phyloP scores from a whole-genome alignment of 345 rosid species.

The Rubroshorea leprosula region DNA sequence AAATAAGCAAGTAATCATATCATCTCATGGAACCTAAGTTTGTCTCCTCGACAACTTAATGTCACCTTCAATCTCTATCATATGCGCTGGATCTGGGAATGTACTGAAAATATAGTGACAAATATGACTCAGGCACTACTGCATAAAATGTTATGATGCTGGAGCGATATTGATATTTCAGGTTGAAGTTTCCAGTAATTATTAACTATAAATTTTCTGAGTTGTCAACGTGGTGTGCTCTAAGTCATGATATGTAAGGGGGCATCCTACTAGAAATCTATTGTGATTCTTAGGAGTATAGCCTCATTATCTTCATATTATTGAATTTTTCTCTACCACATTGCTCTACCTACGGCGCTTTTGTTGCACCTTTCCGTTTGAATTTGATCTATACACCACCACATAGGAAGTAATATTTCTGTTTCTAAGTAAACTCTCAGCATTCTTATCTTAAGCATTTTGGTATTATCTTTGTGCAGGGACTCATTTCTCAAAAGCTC shows the following conservation, averaged over 20 bases:
- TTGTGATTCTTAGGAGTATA: neutral
- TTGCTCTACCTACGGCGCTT: neutral
- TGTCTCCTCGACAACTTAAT: too few relatives aligned
- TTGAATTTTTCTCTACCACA: neutral
- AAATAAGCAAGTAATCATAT: too few relatives aligned
- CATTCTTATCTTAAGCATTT: slow-evolving; percentile 10
- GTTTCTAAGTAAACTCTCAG: slow-evolving; percentile 1
- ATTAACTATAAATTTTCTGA: neutral
- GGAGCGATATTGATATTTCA: too few relatives aligned
- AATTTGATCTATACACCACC: too few relatives aligned
- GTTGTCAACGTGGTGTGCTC: neutral
- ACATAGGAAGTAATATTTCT: neutral
- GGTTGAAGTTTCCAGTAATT: neutral
- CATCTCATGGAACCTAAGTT: too few relatives aligned
- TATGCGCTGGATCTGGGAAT: too few relatives aligned
- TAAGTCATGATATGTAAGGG: neutral
- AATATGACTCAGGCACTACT: too few relatives aligned
- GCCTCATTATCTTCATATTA: neutral
- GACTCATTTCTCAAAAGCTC: slow-evolving; percentile 65
- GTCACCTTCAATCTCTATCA: too few relatives aligned
- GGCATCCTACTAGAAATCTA: neutral
- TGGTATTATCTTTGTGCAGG: slow-evolving; percentile 35
- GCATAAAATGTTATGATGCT: too few relatives aligned
- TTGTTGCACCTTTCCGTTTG: neutral
- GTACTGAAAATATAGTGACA: too few relatives aligned